These are phyloP conservation scores for Leishmania mexicana DNA, from an alignment of 208 protist genomes.

Conservation along the genomic window DNA sequence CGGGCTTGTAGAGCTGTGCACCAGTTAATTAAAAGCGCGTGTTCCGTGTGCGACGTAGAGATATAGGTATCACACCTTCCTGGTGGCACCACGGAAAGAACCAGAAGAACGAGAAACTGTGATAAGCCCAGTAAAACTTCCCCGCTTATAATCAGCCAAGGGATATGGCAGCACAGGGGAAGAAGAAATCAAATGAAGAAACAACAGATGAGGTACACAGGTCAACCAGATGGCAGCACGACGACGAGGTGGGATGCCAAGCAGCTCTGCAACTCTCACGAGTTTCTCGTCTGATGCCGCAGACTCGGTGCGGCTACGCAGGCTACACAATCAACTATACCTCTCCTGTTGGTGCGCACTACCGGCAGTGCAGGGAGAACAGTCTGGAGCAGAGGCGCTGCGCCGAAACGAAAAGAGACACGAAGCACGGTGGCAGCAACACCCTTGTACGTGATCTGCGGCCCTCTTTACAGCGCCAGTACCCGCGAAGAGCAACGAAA, in stretches of 20 bases:
- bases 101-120: neutral
- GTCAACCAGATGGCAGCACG: neutral
- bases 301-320: neutral
- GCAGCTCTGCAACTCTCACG: neutral
- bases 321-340: neutral
- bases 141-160: neutral
- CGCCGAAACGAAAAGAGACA: neutral
- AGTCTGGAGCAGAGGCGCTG: neutral
- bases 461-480: neutral
- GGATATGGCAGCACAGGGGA: neutral
- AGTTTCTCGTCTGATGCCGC: neutral
- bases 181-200: neutral
- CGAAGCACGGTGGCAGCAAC: neutral
- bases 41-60: neutral
- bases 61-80: neutral
- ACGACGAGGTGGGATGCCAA: neutral
- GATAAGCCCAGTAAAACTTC: too few species aligned
- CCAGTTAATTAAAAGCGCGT: neutral
- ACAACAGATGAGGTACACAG: neutral
- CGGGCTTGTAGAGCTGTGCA: neutral
- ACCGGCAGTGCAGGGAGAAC: neutral
- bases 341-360: neutral
- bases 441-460: neutral
- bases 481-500: neutral
- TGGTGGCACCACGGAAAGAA: neutral